Conservation (phyloP, 2,329 filamentous ascomycete species). For the Aureobasidium namibiae region DNA sequence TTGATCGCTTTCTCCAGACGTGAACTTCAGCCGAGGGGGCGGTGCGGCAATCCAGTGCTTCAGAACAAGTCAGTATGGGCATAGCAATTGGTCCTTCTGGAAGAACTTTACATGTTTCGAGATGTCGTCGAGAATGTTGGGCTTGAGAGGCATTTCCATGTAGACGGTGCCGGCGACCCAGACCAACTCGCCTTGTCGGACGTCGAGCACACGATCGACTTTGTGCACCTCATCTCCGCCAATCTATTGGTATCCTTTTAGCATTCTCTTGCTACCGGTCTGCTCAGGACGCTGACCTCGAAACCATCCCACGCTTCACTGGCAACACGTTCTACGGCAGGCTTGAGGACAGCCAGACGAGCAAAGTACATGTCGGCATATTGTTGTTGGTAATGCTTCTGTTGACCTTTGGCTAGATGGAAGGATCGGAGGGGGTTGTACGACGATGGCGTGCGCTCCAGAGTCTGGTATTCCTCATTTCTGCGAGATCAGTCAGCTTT, state of each 20-base stretch:
- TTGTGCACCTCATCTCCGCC: constrained; percentile 65
- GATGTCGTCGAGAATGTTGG: constrained; percentile 90
- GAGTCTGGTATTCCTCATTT: constrained; percentile 17
- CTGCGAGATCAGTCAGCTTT: neutral
- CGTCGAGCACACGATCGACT: constrained; percentile 86
- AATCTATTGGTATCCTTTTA: constrained; percentile 40
- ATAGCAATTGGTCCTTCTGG: neutral
- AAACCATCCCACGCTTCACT: constrained; percentile 68
- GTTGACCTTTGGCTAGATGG: constrained; percentile 54
- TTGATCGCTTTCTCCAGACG: constrained; percentile 49
- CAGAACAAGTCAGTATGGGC: constrained; percentile 10
- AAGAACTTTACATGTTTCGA: constrained; percentile 67
- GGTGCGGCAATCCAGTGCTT: constrained; percentile 86
- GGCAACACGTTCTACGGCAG: constrained; percentile 67
- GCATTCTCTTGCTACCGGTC: neutral
- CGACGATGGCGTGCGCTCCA: constrained; percentile 47
- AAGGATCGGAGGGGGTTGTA: constrained; percentile 76
- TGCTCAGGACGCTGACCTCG: constrained; percentile 35
- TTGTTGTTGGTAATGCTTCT: constrained; percentile 79
- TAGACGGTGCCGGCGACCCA: constrained; percentile 94
- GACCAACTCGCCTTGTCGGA: constrained; percentile 88
- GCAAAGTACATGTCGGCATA: constrained; percentile 98
- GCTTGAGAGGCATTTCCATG: constrained; percentile 95
- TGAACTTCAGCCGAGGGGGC: constrained; percentile 67
- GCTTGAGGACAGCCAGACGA: constrained; percentile 79